Evolutionary conservation across 2,329 filamentous ascomycete genomes (phyloP).

Genomic region (Thelonectria rubi): DNA sequence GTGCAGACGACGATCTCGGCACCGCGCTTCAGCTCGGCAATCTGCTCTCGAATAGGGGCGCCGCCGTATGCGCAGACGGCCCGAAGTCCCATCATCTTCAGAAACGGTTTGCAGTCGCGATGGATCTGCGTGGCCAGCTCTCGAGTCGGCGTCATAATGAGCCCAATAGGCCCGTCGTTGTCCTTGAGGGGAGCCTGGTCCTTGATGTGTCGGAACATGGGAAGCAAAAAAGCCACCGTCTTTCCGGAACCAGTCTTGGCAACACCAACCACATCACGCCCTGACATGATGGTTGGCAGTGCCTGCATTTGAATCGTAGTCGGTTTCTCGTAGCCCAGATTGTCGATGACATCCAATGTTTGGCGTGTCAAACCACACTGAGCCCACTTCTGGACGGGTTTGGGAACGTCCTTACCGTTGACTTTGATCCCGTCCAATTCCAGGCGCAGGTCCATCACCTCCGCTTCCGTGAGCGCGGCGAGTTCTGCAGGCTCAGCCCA

Average conservation of each 20-base stretch:
- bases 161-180: constrained; percentile 84
- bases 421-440: constrained; percentile 97
- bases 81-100: constrained; percentile 85
- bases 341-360: constrained; percentile 84
- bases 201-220: constrained; percentile 98
- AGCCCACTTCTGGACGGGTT: constrained; percentile 95
- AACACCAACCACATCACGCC: constrained; percentile 93
- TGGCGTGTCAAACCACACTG: constrained; percentile 91
- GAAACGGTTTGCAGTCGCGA: constrained; percentile 91
- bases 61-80: constrained; percentile 95
- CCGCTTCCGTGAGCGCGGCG: constrained; percentile 82
- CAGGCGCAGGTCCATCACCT: constrained; percentile 80
- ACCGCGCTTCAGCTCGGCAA: constrained; percentile 93
- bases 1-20: constrained; percentile 96
- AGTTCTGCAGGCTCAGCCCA: constrained; percentile 91
- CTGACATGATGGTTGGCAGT: constrained; percentile 93
- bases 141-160: constrained; percentile 94
- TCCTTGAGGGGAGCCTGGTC: constrained; percentile 85
- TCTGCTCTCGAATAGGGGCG: constrained; percentile 96
- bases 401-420: constrained; percentile 85
- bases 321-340: constrained; percentile 84
- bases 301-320: constrained; percentile 97
- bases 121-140: constrained; percentile 95
- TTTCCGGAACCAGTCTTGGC: constrained; percentile 98
- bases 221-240: constrained; percentile 92